Conservation (phyloP, 495 filamentous ascomycete genomes). For the Apodospora peruviana region DNA sequence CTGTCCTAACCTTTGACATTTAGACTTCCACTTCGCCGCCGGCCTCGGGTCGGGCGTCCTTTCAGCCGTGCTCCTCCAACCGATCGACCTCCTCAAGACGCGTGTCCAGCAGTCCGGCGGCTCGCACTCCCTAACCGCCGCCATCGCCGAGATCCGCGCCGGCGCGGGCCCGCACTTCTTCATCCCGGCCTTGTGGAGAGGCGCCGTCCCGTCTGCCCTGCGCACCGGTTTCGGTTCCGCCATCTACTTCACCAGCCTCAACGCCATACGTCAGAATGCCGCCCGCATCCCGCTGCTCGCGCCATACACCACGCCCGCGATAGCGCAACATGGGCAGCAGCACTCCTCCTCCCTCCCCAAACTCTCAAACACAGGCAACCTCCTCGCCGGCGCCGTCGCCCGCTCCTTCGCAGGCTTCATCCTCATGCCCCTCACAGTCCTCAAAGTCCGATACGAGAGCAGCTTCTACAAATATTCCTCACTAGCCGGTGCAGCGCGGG, state of each 20-base stretch:
- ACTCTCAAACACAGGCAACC: constrained; percentile 78
- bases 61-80: constrained; percentile 86
- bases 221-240: constrained; percentile 90
- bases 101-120: constrained; percentile 74
- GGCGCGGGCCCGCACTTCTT: constrained; percentile 40
- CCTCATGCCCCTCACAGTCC: constrained; percentile 93
- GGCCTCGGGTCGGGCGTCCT: constrained; percentile 82
- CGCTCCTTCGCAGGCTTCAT: constrained; percentile 80
- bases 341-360: constrained; percentile 75
- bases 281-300: constrained; percentile 43
- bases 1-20: background rate
- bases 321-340: background rate
- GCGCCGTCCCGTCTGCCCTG: constrained; percentile 83
- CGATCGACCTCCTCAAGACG: constrained; percentile 94
- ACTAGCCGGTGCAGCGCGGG: constrained; percentile 60
- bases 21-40: constrained; percentile 78
- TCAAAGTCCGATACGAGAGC: constrained; percentile 95
- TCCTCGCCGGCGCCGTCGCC: constrained; percentile 76
- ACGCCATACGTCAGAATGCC: constrained; percentile 68
- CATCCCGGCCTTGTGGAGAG: constrained; percentile 82
- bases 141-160: constrained; percentile 64
- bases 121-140: constrained; percentile 55
- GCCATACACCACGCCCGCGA: constrained; percentile 10
- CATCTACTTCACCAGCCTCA: constrained; percentile 88
- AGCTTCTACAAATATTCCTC: constrained; percentile 80